Conservation (phyloP, 768 basidiomycete species). For the Xerocomus potaroensis region DNA sequence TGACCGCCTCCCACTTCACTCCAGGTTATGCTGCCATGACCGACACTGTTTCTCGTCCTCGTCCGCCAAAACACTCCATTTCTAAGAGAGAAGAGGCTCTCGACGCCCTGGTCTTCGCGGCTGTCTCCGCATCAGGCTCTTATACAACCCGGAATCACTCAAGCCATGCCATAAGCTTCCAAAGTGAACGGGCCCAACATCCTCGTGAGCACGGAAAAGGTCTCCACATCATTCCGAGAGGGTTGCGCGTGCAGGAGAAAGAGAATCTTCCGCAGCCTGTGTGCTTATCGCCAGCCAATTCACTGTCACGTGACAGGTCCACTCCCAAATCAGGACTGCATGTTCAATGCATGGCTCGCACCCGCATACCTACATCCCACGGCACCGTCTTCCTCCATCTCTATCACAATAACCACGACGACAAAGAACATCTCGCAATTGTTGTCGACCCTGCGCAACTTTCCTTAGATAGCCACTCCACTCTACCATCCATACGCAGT, state of each 20-base stretch:
- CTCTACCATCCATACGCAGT: conserved; percentile 69
- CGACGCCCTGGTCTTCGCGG: conserved; percentile 76
- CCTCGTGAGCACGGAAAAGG: conserved; percentile 44
- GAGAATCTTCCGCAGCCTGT: conserved; percentile 43
- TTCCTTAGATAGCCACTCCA: conserved; percentile 35
- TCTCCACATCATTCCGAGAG: conserved; percentile 59
- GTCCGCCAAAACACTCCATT: conserved; percentile 29
- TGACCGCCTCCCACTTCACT: conserved; percentile 17
- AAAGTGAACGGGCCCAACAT: conserved; percentile 53
- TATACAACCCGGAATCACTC: conserved; percentile 84
- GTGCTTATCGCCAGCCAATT: conserved; percentile 11
- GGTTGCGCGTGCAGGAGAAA: conserved; percentile 51
- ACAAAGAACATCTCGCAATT: conserved; percentile 93
- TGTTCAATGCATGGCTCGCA: conserved; percentile 94
- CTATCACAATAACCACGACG: conserved; percentile 90
- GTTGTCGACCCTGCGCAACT: conserved; percentile 91
- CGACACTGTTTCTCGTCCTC: conserved; percentile 59
- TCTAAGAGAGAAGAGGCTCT: conserved; percentile 66
- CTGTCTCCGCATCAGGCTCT: conserved; percentile 68
- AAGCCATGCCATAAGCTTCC: conserved; percentile 68
- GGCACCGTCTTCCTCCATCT: conserved; percentile 91
- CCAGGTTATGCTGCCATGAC: conserved; percentile 52
- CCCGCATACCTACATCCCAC: conserved; percentile 94
- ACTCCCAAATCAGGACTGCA: conserved; percentile 33
- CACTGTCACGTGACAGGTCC: conserved; percentile 1